These are phyloP conservation scores for Sideroxylon spinosum DNA, from an alignment of 179 eudicot species.

Conservation along the genomic window DNA sequence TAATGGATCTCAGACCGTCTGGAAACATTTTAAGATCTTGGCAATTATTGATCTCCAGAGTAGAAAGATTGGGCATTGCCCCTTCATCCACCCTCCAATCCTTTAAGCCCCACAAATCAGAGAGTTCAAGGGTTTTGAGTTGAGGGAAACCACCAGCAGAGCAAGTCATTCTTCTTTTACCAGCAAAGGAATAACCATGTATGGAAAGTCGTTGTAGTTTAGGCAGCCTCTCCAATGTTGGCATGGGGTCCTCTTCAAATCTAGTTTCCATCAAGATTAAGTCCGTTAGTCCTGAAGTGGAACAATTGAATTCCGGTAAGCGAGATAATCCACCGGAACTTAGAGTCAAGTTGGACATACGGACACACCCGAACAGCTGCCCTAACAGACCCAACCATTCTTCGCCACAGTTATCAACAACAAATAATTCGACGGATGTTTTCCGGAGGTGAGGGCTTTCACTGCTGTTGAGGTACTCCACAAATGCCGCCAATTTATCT, in stretches of 20 bases:
- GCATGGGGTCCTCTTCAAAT: constrained; percentile 14
- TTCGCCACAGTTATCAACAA: not conserved
- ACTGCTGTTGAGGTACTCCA: too few relatives aligned
- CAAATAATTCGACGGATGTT: not conserved
- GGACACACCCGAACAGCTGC: not conserved
- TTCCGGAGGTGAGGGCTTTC: not conserved
- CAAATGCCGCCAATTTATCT: too few relatives aligned
- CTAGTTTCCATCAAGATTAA: not conserved
- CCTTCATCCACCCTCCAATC: not conserved
- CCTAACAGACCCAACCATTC: not conserved
- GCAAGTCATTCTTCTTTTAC: not conserved
- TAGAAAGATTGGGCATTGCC: not conserved
- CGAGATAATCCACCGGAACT: too few relatives aligned
- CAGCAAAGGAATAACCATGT: not conserved
- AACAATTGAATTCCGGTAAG: not conserved
- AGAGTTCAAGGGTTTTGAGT: not conserved
- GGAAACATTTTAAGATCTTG: not conserved
- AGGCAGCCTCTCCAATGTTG: not conserved
- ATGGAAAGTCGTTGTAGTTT: not conserved
- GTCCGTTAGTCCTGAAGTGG: constrained; percentile 1
- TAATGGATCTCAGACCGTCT: not conserved
- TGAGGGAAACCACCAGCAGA: constrained; percentile 22
- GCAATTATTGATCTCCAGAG: not conserved
- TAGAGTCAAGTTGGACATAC: constrained; percentile 1
- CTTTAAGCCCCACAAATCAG: not conserved